Base-by-base conservation (phyloP, 352 stramenopile genomes). In the Phytophthora quininea region DNA sequence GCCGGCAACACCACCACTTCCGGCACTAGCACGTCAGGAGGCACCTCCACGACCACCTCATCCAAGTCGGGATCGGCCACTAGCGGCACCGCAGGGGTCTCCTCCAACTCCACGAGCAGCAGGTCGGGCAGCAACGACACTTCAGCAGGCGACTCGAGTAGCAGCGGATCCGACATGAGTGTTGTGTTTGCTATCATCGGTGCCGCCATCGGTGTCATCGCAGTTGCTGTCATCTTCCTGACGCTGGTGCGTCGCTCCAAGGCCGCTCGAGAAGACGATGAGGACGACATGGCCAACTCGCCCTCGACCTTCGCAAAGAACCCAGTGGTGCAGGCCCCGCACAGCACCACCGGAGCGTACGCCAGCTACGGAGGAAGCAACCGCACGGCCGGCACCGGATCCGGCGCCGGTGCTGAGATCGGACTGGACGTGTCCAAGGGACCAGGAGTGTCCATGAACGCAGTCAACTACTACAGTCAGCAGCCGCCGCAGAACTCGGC, bases 161-260 rank as follows among this genome's bases (percentile, higher is more conserved):
- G 42, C 35, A 42, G 58, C 32, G 73, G 80, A 11, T 86, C 71
- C 0, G 81, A 91, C 64, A 87, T 91, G 82, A 91, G 76, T 45
- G 79, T 90, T 54, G 78, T 92, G 37, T 92, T 92, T 35, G 84
- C 76, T 11, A 92, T 92, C 54, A 88, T 92, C 40, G 84, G 84
- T 11, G 84, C 82, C 12, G 82, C 84, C 2, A 92, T 92, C 40
- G 84, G 84, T 48, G 82, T 92, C n/a, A 91, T 92, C 63, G 84
- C 84, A 10, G 84, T 92, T 9, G 84, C 78, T 15, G 76, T 92
- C 3, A 92, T 92, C 46, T 92, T 92, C 67, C 69, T 92, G 45
- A 88, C 81, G 42, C 79, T 92, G 24, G 84, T 92, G 61, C 84
- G 84, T 48, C 84, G 84, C 46, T 92, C 84, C 37, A 84, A 81